Evolutionary conservation across 139 green algal species (phyloP), one percentile per base, ranked within the genome.

Genomic region (Nannochloris sp.): DNA sequence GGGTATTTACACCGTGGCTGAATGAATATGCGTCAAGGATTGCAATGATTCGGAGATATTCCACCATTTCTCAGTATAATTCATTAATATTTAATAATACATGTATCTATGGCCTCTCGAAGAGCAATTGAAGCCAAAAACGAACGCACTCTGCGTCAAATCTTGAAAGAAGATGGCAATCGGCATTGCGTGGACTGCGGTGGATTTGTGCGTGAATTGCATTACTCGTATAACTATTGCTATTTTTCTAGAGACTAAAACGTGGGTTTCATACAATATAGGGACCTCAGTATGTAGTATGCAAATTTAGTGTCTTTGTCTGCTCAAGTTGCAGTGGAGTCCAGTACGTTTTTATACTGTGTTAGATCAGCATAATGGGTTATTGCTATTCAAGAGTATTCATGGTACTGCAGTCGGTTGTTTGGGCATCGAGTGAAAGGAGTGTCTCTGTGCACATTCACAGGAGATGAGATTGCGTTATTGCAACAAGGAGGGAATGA

Each of bases 401-500:
- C 3, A 12, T 48, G 31, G 3, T 51, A 61, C 48, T 57, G 65
- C 86, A 93, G 86, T 63, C 87, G 89, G 18, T 70, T 88, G 48
- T 85, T 87, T 50, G 78, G 75, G 1, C 87, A 94, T 60, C 76
- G 87, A 4, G 76, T 87, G 24, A 95, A 94, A 60, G 87, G 81
- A 9, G 55, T 94, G 1, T 85, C 79, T 5, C 84, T 92, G 68
- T 78, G 78, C 43, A 83, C 75, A 0, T 94, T 94, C 71, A 85
- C 79, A 23, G 55, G 75, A 3, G 83, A 95, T 8, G 87, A 94
- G 60, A 67, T 91, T 9, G 50, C 48, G 7, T 67, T 66, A 1
- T 57, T 94, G 34, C 31, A 85, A 46, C 40, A 64, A 2, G 76
- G 77, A 12, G 87, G 87, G 7, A 95, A 95, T 56, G 68, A 71